phyloP scores from a whole-genome alignment of 805 yeast genomes.

The Kuraishia cidri region DNA sequence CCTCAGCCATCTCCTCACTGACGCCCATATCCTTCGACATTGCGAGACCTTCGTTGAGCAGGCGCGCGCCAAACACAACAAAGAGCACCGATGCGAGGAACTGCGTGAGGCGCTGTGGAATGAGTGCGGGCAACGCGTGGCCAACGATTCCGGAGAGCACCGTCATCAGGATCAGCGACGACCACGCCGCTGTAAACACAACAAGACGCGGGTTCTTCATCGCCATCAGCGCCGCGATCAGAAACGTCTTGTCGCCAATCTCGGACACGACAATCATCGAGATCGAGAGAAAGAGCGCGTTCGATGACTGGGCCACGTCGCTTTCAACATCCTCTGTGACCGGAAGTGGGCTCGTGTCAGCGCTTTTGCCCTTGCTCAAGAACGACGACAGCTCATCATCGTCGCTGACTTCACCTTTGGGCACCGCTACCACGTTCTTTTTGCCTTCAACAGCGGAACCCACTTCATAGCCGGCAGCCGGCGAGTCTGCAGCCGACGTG shows the following conservation, averaged over 20 bases:
- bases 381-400: not conserved
- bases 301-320: constrained; percentile 5
- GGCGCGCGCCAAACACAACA: constrained; percentile 70
- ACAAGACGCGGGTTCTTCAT: constrained; percentile 81
- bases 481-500: too few relatives aligned
- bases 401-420: not conserved
- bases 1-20: constrained; percentile 93
- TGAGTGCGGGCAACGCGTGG: constrained; percentile 76
- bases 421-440: not conserved
- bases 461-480: too few relatives aligned
- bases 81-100: constrained; percentile 76
- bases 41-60: constrained; percentile 71
- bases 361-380: not conserved
- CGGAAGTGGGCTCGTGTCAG: too few relatives aligned
- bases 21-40: constrained; percentile 83
- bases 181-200: constrained; percentile 84
- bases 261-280: constrained; percentile 95
- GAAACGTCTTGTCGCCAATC: constrained; percentile 94
- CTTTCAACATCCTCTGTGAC: not conserved
- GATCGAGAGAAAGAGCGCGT: constrained; percentile 69
- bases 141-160: constrained; percentile 86
- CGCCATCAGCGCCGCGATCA: constrained; percentile 96
- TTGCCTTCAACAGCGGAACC: not conserved
- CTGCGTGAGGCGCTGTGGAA: constrained; percentile 75
- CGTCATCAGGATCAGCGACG: constrained; percentile 86